Evolutionary conservation across 805 yeast genomes (phyloP).

Genomic region (Zygoascus biomembranicola): DNA sequence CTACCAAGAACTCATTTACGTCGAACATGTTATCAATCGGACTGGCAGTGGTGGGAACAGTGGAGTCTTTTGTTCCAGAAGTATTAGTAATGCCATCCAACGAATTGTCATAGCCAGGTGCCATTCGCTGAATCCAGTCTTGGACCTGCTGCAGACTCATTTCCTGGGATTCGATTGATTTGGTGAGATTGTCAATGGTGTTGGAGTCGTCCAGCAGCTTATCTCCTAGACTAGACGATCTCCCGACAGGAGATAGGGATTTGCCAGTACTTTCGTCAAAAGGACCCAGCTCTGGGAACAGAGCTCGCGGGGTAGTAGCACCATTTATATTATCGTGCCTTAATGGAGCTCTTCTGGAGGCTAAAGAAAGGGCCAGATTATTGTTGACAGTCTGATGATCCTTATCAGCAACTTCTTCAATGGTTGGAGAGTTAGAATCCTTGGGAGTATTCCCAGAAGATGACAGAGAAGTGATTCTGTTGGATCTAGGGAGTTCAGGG

Average conservation of each 20-base stretch:
- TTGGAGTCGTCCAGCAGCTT: conserved; percentile 1
- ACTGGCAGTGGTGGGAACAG: not conserved
- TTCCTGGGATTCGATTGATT: conserved; percentile 22
- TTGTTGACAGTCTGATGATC: not conserved
- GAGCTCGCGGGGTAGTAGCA: conserved; percentile 9
- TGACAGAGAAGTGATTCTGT: not conserved
- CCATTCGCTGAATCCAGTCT: conserved; percentile 22
- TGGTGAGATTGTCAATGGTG: conserved; percentile 18
- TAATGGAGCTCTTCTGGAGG: not conserved
- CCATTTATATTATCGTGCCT: not conserved
- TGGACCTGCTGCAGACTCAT: conserved; percentile 24
- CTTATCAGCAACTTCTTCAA: not conserved
- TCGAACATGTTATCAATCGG: conserved; percentile 11
- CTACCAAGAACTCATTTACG: conserved; percentile 23
- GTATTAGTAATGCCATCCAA: not conserved
- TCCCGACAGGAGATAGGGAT: not conserved
- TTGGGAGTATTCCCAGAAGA: not conserved
- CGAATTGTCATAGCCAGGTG: conserved; percentile 6
- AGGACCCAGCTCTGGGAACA: conserved; percentile 12
- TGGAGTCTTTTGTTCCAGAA: not conserved
- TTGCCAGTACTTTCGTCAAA: conserved; percentile 3
- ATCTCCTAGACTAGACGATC: not conserved
- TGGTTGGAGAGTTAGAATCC: not conserved
- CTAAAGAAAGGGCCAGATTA: conserved; percentile 1
- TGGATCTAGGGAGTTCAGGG: not conserved